Conservation (phyloP, 768 basidiomycete genomes). For the Mycena venus region DNA sequence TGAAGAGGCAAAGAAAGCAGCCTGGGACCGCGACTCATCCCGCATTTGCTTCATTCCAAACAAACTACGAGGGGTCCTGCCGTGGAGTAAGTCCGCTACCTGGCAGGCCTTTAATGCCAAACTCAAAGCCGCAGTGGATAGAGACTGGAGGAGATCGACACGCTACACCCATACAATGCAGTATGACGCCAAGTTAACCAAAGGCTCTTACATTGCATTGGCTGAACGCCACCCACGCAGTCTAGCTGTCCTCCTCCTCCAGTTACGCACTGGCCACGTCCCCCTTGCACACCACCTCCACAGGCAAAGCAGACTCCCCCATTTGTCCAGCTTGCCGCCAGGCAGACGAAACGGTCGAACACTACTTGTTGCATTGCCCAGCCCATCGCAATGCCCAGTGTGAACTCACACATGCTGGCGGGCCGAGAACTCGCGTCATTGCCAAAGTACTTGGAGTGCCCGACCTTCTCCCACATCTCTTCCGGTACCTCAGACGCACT, state of each 20-base stretch:
- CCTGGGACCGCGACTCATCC: no score
- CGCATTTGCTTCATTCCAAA: no score
- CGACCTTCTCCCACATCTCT: background rate
- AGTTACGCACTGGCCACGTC: slow-evolving; percentile 47
- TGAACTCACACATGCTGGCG: background rate
- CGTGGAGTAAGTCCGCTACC: background rate
- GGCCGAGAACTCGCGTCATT: background rate
- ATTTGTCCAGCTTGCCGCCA: slow-evolving; percentile 28
- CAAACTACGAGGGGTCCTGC: background rate
- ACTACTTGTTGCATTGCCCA: slow-evolving; percentile 35
- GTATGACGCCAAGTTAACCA: background rate
- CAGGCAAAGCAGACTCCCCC: slow-evolving; percentile 26
- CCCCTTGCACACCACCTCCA: slow-evolving; percentile 45
- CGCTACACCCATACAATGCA: slow-evolving; percentile 3
- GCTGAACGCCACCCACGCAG: background rate
- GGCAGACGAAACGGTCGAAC: slow-evolving; percentile 28
- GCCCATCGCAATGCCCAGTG: background rate
- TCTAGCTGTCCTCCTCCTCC: no score
- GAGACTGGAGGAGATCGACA: background rate
- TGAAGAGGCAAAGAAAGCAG: slow-evolving; percentile 28
- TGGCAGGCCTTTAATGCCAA: background rate
- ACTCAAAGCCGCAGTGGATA: background rate
- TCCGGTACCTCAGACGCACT: slow-evolving; percentile 1
- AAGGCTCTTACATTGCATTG: background rate
- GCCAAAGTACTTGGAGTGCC: background rate